These are phyloP conservation scores for Sphaerulina vaccinii DNA, from an alignment of 2,329 filamentous ascomycete genomes.

Conservation along the genomic window DNA sequence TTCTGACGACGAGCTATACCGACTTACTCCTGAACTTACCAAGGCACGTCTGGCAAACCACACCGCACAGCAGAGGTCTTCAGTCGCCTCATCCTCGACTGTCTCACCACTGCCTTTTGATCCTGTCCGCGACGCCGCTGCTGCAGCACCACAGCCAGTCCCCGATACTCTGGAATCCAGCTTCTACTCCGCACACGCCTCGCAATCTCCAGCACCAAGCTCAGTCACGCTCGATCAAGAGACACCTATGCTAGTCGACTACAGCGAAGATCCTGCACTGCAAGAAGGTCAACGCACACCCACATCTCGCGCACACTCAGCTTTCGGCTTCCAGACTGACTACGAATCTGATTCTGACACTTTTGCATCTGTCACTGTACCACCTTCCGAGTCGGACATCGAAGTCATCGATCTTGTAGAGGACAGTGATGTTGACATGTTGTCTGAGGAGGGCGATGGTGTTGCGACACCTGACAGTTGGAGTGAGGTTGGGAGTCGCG, in stretches of 20 bases:
- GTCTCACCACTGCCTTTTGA: slow-evolving; percentile 28
- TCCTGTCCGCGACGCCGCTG: slow-evolving; percentile 35
- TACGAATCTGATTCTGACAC: slow-evolving; percentile 32
- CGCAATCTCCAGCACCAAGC: slow-evolving; percentile 23
- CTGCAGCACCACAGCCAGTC: slow-evolving; percentile 14
- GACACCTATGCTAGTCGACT: slow-evolving; percentile 26
- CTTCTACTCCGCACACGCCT: slow-evolving; percentile 34
- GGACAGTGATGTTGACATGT: slow-evolving; percentile 38
- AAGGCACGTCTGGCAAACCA: slow-evolving; percentile 33
- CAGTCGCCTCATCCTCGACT: slow-evolving; percentile 1
- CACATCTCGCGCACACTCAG: slow-evolving; percentile 25
- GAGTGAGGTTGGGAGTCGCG: slow-evolving; percentile 40
- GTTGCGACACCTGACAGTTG: slow-evolving; percentile 39
- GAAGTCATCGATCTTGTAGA: slow-evolving; percentile 35
- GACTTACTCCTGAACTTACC: slow-evolving; percentile 36
- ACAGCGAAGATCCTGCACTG: slow-evolving; percentile 19
- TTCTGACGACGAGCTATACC: slow-evolving; percentile 36
- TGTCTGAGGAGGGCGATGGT: slow-evolving; percentile 38
- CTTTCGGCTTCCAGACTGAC: slow-evolving; percentile 31
- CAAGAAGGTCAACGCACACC: slow-evolving; percentile 26
- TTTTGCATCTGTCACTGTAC: slow-evolving; percentile 28
- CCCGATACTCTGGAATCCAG: slow-evolving; percentile 27
- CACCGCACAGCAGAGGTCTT: slow-evolving; percentile 20
- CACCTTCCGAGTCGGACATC: slow-evolving; percentile 23
- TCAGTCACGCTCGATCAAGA: slow-evolving; percentile 17